Conservation (phyloP, 78 protist genomes). For the Abeoforma whisleri region DNA sequence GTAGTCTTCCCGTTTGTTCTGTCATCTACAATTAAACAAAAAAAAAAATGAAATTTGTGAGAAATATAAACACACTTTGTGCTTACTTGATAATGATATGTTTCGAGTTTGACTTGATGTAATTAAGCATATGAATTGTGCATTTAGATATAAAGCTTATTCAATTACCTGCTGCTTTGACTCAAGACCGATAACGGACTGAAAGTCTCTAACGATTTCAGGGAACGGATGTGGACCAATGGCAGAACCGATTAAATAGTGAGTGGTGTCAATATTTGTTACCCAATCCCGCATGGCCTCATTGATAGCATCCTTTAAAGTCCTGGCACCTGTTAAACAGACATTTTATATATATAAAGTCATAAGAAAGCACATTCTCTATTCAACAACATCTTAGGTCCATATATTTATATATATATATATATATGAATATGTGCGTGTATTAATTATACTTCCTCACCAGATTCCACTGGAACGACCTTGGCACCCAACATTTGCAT, state of each 20-base stretch:
- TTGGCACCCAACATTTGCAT: constrained; percentile 76
- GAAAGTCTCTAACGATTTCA: constrained; percentile 79
- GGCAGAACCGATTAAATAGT: constrained; percentile 75
- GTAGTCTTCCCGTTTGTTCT: constrained; percentile 58
- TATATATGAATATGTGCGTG: background rate
- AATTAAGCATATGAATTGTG: too few species aligned
- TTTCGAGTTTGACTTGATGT: too few species aligned
- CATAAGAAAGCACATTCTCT: too few species aligned
- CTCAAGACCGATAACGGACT: constrained; percentile 70
- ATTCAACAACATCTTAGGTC: background rate
- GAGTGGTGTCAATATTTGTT: constrained; percentile 50
- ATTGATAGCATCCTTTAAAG: constrained; percentile 66
- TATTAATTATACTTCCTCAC: background rate
- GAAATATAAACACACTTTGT: too few species aligned
- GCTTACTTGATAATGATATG: background rate
- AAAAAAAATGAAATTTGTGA: background rate
- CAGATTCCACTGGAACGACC: constrained; percentile 48
- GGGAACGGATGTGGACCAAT: constrained; percentile 88
- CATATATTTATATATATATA: background rate
- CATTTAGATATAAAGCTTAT: too few species aligned
- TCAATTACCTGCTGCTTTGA: constrained; percentile 46
- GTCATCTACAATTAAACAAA: constrained; percentile 34
- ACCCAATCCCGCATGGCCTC: constrained; percentile 82
- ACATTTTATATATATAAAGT: background rate
- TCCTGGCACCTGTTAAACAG: constrained; percentile 49